Base-by-base conservation (phyloP, 202 grass and related monocot genomes). In the Hordeum pubiflorum region DNA sequence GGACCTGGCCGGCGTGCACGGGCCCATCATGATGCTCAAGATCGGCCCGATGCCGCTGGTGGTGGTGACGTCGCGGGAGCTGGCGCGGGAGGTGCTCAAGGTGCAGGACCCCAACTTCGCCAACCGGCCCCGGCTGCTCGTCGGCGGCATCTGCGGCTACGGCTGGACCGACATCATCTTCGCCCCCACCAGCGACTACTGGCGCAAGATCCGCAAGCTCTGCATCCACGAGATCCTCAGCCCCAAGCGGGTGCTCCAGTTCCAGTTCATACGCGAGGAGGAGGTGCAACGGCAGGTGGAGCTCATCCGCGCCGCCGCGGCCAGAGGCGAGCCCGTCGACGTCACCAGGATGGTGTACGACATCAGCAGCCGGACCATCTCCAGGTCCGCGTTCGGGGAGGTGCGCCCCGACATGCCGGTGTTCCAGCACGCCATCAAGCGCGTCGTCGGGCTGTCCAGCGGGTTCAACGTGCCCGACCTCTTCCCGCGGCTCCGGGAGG, bases 81-180 rank as follows among this genome's bases (percentile, higher is more conserved):
- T 83, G 12, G 85, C 85, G 6, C 58, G 82, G 0, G 85, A 88
- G 58, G 58, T 88, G 40, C 71, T 91, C 66, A 88, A 84, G 75
- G 81, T 73, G 33, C 82, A 88, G 78, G 89, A 88, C 79, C 33
- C 86, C 2, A 82, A 85, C 69, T 83, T 91, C 79, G 86, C 85
- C 2, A 82, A 84, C 54, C 72, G 89, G 0, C 89, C 89, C 0
- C 1, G 20, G 41, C 80, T 91, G 4, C 70, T 87, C 2, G 82
- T 81, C 8, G 69, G 86, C 24, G 74, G 72, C 41, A 82, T 85
- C 44, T 69, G 76, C 68, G 70, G 72, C 62, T 88, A 91, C 74
- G 89, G 82, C 40, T 87, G 85, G 59, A 48, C 79, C n/a, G 89
- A 91, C 78, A 46, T 91, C 74, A 79, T 84, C 82, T 88, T 91